A percentile compares a stretch with the other conserved stretches of the same genome.
phyloP scores from a whole-genome alignment of 139 green algal species.

The Coccomyxa sp. region DNA sequence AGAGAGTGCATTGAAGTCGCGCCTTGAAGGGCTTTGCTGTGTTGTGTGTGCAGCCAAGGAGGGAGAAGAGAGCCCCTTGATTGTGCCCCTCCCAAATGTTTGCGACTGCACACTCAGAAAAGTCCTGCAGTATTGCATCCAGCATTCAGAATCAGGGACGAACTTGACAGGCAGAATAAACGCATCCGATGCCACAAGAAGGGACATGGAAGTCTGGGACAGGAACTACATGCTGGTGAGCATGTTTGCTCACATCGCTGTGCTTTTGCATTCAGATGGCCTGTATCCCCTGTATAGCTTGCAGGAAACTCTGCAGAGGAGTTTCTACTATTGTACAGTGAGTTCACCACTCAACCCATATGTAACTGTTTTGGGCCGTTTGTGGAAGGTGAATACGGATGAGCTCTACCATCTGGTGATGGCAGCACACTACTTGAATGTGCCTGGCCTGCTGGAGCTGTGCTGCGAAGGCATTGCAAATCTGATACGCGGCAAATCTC shows the following conservation, averaged over 20 bases:
- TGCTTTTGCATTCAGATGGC: too few species aligned
- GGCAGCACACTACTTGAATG: slow-evolving; percentile 19
- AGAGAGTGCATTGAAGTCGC: too few species aligned
- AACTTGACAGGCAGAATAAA: not conserved
- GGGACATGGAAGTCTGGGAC: too few species aligned
- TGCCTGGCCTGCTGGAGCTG: slow-evolving; percentile 9
- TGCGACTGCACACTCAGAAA: slow-evolving; percentile 9
- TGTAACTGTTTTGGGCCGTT: too few species aligned
- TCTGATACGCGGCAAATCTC: not conserved
- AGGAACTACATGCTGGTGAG: too few species aligned
- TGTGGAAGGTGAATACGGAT: not conserved
- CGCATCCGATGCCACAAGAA: too few species aligned
- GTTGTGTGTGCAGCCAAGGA: not conserved
- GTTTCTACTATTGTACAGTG: too few species aligned
- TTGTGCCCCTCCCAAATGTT: slow-evolving; percentile 16
- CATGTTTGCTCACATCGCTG: too few species aligned
- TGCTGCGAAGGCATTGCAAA: not conserved
- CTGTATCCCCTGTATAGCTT: too few species aligned
- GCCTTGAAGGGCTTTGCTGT: not conserved
- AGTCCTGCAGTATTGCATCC: slow-evolving; percentile 15
- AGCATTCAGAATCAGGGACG: not conserved
- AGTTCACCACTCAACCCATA: too few species aligned
- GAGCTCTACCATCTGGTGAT: slow-evolving; percentile 12
- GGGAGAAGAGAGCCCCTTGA: not conserved
- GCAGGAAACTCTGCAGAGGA: too few species aligned